Evolutionary conservation across 495 filamentous ascomycete species (phyloP).

Genomic region (Bacidia gigantensis): DNA sequence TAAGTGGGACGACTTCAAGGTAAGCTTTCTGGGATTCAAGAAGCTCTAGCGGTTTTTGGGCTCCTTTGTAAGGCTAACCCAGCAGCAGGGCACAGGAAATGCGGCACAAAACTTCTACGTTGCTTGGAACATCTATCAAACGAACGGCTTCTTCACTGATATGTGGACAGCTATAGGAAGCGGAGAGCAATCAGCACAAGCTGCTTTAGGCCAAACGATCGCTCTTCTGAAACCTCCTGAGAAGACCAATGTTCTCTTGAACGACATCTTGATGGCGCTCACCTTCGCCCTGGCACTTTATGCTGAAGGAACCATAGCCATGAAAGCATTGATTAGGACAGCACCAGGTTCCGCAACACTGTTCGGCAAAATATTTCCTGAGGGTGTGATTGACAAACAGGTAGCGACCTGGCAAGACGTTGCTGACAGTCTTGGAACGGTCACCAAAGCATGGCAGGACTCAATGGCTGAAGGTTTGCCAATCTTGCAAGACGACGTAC

Average conservation of each 20-base stretch:
- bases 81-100: neutral
- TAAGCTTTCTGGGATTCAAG: too few species aligned
- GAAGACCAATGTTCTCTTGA: neutral
- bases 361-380: constrained; percentile 1
- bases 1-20: constrained; percentile 4
- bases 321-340: constrained; percentile 1
- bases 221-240: constrained; percentile 5
- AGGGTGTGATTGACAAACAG: neutral
- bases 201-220: constrained; percentile 2
- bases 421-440: constrained; percentile 1
- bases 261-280: constrained; percentile 9
- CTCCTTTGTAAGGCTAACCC: neutral
- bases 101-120: constrained; percentile 4
- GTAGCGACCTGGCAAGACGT: neutral
- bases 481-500: constrained; percentile 2
- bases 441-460: neutral
- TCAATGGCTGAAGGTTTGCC: constrained; percentile 4
- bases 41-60: neutral
- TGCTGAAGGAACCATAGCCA: neutral
- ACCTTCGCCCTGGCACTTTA: constrained; percentile 2
- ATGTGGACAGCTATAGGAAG: constrained; percentile 9
- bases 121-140: constrained; percentile 11
- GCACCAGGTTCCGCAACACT: neutral
- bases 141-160: constrained; percentile 9
- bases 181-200: constrained; percentile 1